Evolutionary conservation across 2,329 filamentous ascomycete genomes (phyloP), one percentile per base, ranked within the genome.

Genomic region (Trichoderma afroharzianum): DNA sequence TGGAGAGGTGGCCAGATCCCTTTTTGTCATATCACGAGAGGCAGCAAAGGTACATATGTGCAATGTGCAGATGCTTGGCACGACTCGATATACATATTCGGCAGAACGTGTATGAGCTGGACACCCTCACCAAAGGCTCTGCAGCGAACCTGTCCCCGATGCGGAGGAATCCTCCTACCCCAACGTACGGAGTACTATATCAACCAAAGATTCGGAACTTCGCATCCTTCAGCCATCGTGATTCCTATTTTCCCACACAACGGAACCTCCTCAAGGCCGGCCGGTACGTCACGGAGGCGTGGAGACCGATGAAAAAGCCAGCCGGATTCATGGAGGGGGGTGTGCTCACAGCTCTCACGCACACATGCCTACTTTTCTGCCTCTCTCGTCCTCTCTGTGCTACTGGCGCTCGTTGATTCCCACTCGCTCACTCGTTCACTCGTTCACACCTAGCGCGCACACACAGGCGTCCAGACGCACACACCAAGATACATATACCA

Each of bases 1-100:
- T n/a, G 57, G 66, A 32, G 53, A 50, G 64, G 64, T 59, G 66
- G 47, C 63, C 24, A 58, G 43, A 32, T 61, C 36, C 36, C 55
- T 6, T 61, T 68, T 68, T 47, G 55, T 68, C 66, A 58, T 33
- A 68, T 68, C 66, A 68, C 55, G 66, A 61, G 66, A 59, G 26
- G 55, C 66, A 33, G 36, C 66, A 24, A 32, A 61, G 12, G 14
- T 61, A 68, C 30, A 32, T 53, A 24, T 32, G 50, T 55, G 47
- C 43, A 66, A 66, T 26, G 14, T 57, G 63, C 50, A 28, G 43
- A 21, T 32, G 57, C 28, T 59, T 68, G 66, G 36, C 21, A 61
- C 66, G 26, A 50, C 55, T 47, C 33, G 63, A 68, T 61, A 33
- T 50, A 47, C 66, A 39, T 11, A 47, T 61, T 61, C 18, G 66